These are phyloP conservation scores for Ophiobolus disseminans DNA, from an alignment of 2,329 filamentous ascomycete species.

Conservation along the genomic window DNA sequence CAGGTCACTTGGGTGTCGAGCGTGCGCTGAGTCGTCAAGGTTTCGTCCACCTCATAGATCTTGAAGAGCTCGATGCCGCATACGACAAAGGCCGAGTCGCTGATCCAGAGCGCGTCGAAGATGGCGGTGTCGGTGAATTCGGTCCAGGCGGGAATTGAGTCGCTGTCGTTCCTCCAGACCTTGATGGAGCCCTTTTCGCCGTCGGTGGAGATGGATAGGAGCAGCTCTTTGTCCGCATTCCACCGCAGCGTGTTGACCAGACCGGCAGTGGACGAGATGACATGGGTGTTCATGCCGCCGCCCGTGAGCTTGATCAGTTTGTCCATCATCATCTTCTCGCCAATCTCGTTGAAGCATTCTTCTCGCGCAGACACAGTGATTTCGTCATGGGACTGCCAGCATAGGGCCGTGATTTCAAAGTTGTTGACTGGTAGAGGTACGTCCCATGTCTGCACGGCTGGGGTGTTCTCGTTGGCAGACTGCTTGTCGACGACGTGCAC, in stretches of 20 bases:
- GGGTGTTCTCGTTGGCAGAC: conserved; percentile 5
- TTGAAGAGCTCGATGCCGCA: conserved; percentile 52
- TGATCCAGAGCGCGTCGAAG: conserved; percentile 55
- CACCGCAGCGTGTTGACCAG: conserved; percentile 47
- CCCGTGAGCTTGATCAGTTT: conserved; percentile 46
- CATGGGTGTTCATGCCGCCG: conserved; percentile 36
- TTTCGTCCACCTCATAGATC: conserved; percentile 45
- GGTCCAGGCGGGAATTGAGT: conserved; percentile 50
- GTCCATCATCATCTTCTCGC: conserved; percentile 48
- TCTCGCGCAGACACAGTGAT: conserved; percentile 45
- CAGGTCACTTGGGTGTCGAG: conserved; percentile 43
- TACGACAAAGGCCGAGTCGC: conserved; percentile 52
- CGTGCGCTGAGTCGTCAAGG: conserved; percentile 37
- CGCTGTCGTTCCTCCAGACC: conserved; percentile 46
- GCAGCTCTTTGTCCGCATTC: conserved; percentile 42
- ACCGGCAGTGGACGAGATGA: conserved; percentile 47
- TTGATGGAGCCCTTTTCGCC: conserved; percentile 49
- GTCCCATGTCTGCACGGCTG: conserved; percentile 27
- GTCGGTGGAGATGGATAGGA: conserved; percentile 49
- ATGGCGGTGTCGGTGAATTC: conserved; percentile 52
- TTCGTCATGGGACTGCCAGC: conserved; percentile 45
- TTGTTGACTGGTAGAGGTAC: conserved; percentile 38
- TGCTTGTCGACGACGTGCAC: conserved; percentile 39
- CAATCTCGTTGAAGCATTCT: conserved; percentile 44
- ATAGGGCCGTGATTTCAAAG: conserved; percentile 46